Evolutionary conservation across 495 filamentous ascomycete species (phyloP).

Genomic region (Penicillium fimorum): DNA sequence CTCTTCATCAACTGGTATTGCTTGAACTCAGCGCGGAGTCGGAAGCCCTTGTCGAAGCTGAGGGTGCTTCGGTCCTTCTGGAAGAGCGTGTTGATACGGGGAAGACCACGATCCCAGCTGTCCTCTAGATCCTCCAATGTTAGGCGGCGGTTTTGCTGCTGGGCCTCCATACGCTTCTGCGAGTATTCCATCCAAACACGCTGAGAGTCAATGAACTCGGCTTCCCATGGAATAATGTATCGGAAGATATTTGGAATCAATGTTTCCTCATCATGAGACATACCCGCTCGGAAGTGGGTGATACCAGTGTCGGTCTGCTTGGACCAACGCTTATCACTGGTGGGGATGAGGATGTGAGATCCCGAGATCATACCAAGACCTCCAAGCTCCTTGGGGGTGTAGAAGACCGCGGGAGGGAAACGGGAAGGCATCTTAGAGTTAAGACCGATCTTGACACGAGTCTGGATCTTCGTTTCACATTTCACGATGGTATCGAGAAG

Average conservation of each 20-base stretch:
- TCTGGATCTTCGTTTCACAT: conserved; percentile 99
- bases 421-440: conserved; percentile 99
- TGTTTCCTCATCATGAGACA: conserved; percentile 98
- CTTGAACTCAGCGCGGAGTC: conserved; percentile 95
- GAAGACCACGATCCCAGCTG: conserved; percentile 97
- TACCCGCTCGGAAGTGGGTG: conserved; percentile 95
- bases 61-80: conserved; percentile 98
- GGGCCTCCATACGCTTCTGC: conserved; percentile 94
- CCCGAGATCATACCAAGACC: conserved; percentile 99
- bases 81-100: conserved; percentile 98
- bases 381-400: conserved; percentile 97
- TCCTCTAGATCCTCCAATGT: conserved; percentile 97
- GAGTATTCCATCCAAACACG: conserved; percentile 99
- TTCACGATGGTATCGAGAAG: conserved; percentile 98
- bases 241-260: conserved; percentile 99
- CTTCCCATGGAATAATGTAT: conserved; percentile 99
- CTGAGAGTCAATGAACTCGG: conserved; percentile 98
- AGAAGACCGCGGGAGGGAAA: conserved; percentile 98
- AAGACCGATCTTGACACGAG: conserved; percentile 95
- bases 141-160: conserved; percentile 93
- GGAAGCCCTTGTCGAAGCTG: conserved; percentile 98
- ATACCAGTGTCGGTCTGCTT: conserved; percentile 98
- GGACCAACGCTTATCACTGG: conserved; percentile 96
- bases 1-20: conserved; percentile 99
- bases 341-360: conserved; percentile 96